Percentiles rank a stretch among this genome's conserved stretches.
Evolutionary conservation across 345 rosid genomes (phyloP).

Genomic region (Capsella bursapastoris): DNA sequence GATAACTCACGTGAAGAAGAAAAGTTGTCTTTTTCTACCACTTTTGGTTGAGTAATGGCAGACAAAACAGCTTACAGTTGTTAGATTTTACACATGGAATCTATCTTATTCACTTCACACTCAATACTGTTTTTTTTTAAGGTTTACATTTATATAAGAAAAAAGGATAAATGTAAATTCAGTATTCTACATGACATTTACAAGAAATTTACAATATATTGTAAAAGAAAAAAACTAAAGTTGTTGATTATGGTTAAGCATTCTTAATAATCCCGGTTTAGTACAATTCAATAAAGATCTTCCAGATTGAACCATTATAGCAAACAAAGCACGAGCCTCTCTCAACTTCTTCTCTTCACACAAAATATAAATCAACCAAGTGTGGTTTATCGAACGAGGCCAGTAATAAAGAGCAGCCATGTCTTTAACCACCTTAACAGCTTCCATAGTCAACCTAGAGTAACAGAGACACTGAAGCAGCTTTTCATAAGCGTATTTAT

Average conservation of each 20-base stretch:
- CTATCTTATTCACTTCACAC: conserved; percentile 21
- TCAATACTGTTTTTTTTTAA: conserved; percentile 9
- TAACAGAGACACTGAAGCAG: conserved; percentile 57
- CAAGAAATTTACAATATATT: conserved; percentile 29
- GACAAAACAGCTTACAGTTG: conserved; percentile 33
- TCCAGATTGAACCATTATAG: conserved; percentile 48
- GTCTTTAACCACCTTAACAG: conserved; percentile 61
- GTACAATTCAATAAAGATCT: conserved; percentile 41
- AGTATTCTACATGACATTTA: conserved; percentile 23
- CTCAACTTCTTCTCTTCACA: conserved; percentile 53
- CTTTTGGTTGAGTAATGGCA: conserved; percentile 40
- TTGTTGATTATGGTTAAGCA: conserved; percentile 39
- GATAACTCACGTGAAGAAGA: conserved; percentile 32
- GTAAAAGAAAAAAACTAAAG: conserved; percentile 21
- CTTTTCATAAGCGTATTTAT: conserved; percentile 50
- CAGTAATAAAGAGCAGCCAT: conserved; percentile 49
- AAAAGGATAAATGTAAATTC: background rate
- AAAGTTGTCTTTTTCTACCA: conserved; percentile 24
- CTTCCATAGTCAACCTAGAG: conserved; percentile 47
- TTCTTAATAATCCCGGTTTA: conserved; percentile 33
- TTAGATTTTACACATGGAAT: conserved; percentile 33
- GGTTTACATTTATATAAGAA: background rate
- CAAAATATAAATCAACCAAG: conserved; percentile 56
- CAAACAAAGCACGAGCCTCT: conserved; percentile 52
- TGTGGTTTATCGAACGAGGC: conserved; percentile 37